These are phyloP conservation scores for Venturia carpophila DNA, from an alignment of 2,329 filamentous ascomycete species.

Conservation along the genomic window DNA sequence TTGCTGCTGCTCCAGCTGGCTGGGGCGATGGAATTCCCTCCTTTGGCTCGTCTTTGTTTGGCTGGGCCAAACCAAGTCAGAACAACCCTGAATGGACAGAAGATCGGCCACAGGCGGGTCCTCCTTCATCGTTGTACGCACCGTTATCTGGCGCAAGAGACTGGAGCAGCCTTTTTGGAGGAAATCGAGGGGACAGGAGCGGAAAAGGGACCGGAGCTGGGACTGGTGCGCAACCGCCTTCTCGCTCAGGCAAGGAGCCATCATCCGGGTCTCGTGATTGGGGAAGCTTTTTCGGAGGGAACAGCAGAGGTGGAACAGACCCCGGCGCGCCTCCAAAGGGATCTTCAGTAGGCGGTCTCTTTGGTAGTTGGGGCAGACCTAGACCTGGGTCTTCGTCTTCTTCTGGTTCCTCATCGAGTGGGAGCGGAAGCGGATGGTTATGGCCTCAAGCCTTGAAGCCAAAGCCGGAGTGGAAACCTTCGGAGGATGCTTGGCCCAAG, in stretches of 20 bases:
- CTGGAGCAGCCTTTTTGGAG: background rate
- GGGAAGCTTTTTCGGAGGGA: constrained; percentile 4
- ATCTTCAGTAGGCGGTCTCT: background rate
- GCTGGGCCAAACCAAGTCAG: background rate
- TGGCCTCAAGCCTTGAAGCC: background rate
- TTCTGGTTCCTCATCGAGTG: background rate
- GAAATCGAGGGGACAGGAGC: background rate
- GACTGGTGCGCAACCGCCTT: no score
- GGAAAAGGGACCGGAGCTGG: background rate
- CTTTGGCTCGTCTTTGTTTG: background rate
- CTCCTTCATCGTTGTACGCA: background rate
- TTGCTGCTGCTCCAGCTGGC: constrained; percentile 10
- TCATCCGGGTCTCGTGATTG: background rate
- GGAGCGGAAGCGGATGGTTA: background rate
- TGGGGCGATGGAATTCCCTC: background rate
- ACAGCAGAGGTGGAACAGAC: background rate
- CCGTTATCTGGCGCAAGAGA: background rate
- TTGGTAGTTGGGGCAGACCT: background rate
- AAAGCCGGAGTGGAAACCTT: background rate
- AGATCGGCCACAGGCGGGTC: background rate
- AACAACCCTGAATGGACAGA: background rate
- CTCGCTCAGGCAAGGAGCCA: background rate
- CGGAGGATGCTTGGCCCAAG: background rate
- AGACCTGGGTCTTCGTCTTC: background rate
- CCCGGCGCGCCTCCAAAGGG: background rate